These are phyloP conservation scores for Chernovozyma aurita DNA, from an alignment of 1,139 yeast species.

Conservation along the genomic window DNA sequence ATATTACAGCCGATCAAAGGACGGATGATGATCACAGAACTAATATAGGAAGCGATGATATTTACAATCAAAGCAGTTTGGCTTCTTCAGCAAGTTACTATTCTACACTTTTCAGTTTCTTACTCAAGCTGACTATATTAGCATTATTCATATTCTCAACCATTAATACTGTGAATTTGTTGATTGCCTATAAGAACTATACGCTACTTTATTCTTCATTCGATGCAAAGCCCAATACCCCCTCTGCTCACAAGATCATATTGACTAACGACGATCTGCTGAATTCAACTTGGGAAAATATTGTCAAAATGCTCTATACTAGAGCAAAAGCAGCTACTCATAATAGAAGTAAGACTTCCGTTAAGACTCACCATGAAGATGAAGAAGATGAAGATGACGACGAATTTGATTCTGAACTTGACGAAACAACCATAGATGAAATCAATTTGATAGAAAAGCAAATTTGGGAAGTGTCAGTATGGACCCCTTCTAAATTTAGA, in stretches of 20 bases:
- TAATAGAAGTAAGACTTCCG: not conserved
- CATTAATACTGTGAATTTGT: slow-evolving; percentile 27
- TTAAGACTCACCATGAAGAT: not conserved
- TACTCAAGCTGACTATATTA: not conserved
- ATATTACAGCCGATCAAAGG: not conserved
- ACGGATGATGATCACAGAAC: not conserved
- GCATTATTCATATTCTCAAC: slow-evolving; percentile 14
- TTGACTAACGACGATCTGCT: slow-evolving; percentile 14
- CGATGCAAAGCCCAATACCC: slow-evolving; percentile 27
- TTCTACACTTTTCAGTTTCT: not conserved
- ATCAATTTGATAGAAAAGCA: slow-evolving; percentile 18
- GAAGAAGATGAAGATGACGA: slow-evolving; percentile 1
- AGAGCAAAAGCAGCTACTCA: slow-evolving; percentile 1
- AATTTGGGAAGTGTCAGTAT: slow-evolving; percentile 52
- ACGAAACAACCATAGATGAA: slow-evolving; percentile 17
- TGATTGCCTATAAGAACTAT: slow-evolving; percentile 32
- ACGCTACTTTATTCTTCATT: slow-evolving; percentile 32
- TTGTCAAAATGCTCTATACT: slow-evolving; percentile 8
- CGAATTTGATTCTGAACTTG: slow-evolving; percentile 6
- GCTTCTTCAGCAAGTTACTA: not conserved
- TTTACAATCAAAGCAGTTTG: not conserved
- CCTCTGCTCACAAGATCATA: slow-evolving; percentile 28
- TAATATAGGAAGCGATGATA: too few species aligned
- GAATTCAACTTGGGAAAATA: slow-evolving; percentile 11
- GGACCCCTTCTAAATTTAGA: slow-evolving; percentile 56